These are phyloP conservation scores for Chenopodium quinoa DNA, from an alignment of 148 eudicot species.

Conservation along the genomic window DNA sequence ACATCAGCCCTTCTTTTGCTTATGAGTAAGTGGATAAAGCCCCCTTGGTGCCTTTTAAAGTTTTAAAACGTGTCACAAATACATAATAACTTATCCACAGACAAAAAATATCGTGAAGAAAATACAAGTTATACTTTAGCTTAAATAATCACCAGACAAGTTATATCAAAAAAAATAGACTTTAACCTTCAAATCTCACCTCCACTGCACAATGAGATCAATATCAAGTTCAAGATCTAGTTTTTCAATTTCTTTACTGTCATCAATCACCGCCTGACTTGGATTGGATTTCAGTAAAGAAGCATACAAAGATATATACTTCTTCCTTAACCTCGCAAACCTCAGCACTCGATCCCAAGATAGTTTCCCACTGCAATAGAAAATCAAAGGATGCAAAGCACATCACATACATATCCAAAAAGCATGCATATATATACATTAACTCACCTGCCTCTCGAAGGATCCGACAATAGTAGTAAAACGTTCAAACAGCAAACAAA, in stretches of 20 bases:
- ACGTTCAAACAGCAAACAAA: not conserved
- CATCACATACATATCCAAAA: slow-evolving; percentile 2
- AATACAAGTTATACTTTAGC: not conserved
- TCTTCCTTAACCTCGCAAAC: slow-evolving; percentile 80
- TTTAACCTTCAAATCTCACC: slow-evolving; percentile 40
- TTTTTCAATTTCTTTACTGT: slow-evolving; percentile 72
- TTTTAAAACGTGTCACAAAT: no score
- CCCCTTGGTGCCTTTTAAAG: not conserved
- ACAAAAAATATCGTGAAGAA: no score
- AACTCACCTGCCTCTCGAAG: not conserved
- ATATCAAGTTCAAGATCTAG: slow-evolving; percentile 87
- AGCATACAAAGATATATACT: slow-evolving; percentile 82
- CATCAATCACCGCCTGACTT: slow-evolving; percentile 58
- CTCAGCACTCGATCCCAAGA: slow-evolving; percentile 92
- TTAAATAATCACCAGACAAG: slow-evolving; percentile 8
- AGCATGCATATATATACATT: not conserved
- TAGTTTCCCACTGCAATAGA: slow-evolving; percentile 69
- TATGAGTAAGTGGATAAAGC: not conserved
- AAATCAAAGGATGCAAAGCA: slow-evolving; percentile 18
- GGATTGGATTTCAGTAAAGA: slow-evolving; percentile 76
- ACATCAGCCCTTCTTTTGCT: not conserved
- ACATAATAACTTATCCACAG: no score
- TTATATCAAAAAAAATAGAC: not conserved
- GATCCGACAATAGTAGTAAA: no score
- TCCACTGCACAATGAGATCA: slow-evolving; percentile 94